Evolutionary conservation across 495 filamentous ascomycete species (phyloP), one percentile per base, ranked within the genome.

Genomic region (Aspergillus ostianus): DNA sequence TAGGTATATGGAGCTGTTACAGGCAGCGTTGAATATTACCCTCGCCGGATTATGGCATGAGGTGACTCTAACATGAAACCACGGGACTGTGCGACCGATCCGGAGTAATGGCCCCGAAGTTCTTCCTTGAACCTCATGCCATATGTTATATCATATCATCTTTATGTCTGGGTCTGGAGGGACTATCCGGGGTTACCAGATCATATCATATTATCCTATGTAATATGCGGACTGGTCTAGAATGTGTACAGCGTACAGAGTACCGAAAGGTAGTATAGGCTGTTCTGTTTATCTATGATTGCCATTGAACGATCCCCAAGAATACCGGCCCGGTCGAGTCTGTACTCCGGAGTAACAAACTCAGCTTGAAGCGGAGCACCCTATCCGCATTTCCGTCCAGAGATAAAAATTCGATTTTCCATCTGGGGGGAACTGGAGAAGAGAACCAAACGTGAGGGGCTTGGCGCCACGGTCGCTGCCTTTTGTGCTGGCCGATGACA

Each of bases 401-500:
- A 41, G 36, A 41, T 41, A 41, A 15, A 36, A 41, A 41, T 15
- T 32, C 29, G 20, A 44, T 27, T 23, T 55, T n/a, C 17, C 41
- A 17, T 55, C 45, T 59, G 50, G 57, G 57, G 57, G 57, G 57
- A 51, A 41, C 36, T 41, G 36, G 36, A 41, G 36, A 41, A 41
- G 15, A 41, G 13, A 41, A 41, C 9, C 36, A 41, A 12, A 15
- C 23, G 23, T 26, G 36, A 48, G 46, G 18, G 51, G 23, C 51
- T 60, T 48, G 57, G 56, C 56, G 12, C 19, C 55, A 47, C 47
- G 47, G 47, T 50, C 10, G 55, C 7, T 20, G 0, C 10, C n/a
- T 30, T 30, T 15, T 20, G 47, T 57, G 18, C 30, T 48, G 57
- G 56, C 32, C 46, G 51, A 63, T 59, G 61, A 59, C 61, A 63